Evolutionary conservation across 208 protist genomes (phyloP).

Genomic region (Acanthamoeba castellanii): DNA sequence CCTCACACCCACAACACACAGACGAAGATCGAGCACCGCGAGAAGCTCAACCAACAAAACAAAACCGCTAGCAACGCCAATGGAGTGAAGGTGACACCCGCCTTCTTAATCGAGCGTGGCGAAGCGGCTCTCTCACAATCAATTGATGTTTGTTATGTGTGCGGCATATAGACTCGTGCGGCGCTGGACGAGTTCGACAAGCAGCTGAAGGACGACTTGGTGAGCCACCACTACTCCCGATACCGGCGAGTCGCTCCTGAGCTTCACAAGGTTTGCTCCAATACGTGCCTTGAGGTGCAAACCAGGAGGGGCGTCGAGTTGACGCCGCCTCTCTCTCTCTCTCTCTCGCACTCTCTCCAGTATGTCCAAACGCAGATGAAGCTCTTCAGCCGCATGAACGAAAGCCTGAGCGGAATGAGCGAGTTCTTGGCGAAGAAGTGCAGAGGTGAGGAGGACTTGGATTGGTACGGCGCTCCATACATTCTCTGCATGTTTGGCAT

Average conservation of each 20-base stretch:
- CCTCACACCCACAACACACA: not conserved
- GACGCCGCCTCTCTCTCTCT: not conserved
- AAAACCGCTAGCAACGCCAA: not conserved
- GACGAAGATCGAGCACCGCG: not conserved
- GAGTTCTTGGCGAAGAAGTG: constrained; percentile 4
- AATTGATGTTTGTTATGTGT: not conserved
- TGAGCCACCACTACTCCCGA: constrained; percentile 8
- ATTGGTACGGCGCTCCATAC: not conserved
- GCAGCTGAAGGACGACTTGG: constrained; percentile 6
- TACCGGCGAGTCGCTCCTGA: not conserved
- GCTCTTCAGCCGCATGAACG: not conserved
- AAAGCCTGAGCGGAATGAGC: constrained; percentile 8
- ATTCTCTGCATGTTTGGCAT: not conserved
- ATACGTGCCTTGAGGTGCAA: not conserved
- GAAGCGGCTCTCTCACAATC: no score
- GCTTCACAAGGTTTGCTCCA: not conserved
- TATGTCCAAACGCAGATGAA: constrained; percentile 48
- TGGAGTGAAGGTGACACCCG: not conserved
- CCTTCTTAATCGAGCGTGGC: not conserved
- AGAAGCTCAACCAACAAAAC: not conserved
- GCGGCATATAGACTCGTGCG: not conserved
- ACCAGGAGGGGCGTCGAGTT: no score
- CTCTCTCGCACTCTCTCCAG: not conserved
- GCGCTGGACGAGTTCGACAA: constrained; percentile 7
- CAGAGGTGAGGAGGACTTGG: not conserved